Evolutionary conservation across 192 early-diverging fungal genomes (phyloP), one percentile per base, ranked within the genome.

Genomic region (Dispira simplex): DNA sequence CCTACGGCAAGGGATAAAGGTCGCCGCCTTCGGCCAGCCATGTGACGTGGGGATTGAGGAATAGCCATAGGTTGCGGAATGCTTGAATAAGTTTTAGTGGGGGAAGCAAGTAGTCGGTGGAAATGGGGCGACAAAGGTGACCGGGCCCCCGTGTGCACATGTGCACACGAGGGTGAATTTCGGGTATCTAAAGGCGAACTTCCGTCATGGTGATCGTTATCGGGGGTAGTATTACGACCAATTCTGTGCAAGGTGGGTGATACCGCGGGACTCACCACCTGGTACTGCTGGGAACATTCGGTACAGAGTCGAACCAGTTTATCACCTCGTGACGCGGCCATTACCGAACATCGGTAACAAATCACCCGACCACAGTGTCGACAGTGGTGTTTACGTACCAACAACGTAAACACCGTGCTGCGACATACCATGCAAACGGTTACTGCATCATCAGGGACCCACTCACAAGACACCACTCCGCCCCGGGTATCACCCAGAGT

Each of bases 321-420:
- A 18, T 60, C 58, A 12, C 60, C 66, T 20, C 70, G 63, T 47
- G 51, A 44, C 1, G 26, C 14, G 56, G 44, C 67, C 28, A 73
- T 66, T 0, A 56, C 32, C 46, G 76, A 77, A 64, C 76, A 77
- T 23, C 76, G 65, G 62, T 77, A 77, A 64, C 76, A 77, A 44
- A 77, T 77, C 12, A 77, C 69, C 54, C 74, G 66, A 2, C 76
- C 76, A 49, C 76, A 77, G 1, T 55, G 57, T 18, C 76, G 73
- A 48, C 76, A 77, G 47, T 77, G 76, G 46, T 77, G 76, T 54
- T 73, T 67, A 9, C 76, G 72, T 11, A 77, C 73, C 70, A 77
- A 72, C 73, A 77, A 72, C 20, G 76, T 74, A 43, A 77, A 77
- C 8, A 70, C 73, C 0, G 76, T 77, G 49, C 53, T 68, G 1